Base-by-base conservation (phyloP, 164 flowering plant species). In the Magnolia officinalis region DNA sequence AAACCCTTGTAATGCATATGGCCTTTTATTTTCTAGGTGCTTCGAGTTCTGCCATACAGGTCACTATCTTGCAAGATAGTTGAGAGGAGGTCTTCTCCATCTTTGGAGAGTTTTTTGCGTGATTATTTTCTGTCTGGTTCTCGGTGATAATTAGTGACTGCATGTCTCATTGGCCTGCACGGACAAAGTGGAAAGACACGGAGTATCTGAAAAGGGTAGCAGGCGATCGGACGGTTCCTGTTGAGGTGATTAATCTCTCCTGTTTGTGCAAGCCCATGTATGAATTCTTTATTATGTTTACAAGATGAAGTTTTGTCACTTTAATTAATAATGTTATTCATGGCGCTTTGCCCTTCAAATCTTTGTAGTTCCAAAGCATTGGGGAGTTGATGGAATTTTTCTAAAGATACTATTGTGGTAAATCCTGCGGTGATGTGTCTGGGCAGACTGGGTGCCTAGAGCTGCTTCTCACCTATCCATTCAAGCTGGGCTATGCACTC, bases 111-210 rank as follows among this genome's bases (percentile, higher is more conserved):
- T 61, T 96, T 96, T 79, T 76, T 96, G 72, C 81, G 88, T 51
- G 93, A 90, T 69, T 85, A 90, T 84, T 89, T 91, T 78, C 72
- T 90, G 50, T 18, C 89, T 9, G 97, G 91, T 76, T 81, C 82
- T 65, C 98, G 8, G 94, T 96, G 76, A 82, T 96, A 78, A 87
- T 96, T 66, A 90, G 88, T 61, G 93, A 91, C 78, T 79, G 87
- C 76, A 96, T 96, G 93, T 83, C 76, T 78, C 90, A 92, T 78
- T 96, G 98, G 99, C 99, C 98, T 23, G 97, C 99, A 70, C 83
- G 77, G 74, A 78, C 82, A 52, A 96, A 84, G 82, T 96, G 99
- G 99, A 90, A 88, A 79, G 88, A 92, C 82, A 77, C 88, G 75
- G 84, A 90, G 78, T 96, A 96, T 81, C 82, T 96, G 11, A 85